Evolutionary conservation across 1,284 basidiomycete genomes (phyloP), one percentile per base, ranked within the genome.

Genomic region (Tremellales sp.): DNA sequence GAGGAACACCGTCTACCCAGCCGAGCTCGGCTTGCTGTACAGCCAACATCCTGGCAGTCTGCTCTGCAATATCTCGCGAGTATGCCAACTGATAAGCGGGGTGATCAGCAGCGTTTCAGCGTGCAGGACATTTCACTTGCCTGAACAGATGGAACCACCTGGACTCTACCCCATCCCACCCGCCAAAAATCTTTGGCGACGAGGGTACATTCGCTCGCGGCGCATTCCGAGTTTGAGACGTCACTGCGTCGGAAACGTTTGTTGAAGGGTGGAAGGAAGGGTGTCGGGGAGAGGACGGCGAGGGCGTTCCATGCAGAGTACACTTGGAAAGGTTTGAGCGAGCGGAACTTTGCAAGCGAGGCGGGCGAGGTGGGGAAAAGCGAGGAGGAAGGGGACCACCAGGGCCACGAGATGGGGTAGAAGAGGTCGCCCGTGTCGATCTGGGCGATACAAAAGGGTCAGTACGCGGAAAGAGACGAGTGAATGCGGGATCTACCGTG

Each of bases 271-370:
- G 54, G 48, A n/a, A 70, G 40, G 52, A 71, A 69, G 0, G 68
- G 69, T 14, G 44, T 42, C 0, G 67, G 63, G 8, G 63, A 53
- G 2, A 72, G 47, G 0, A 72, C 57, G 4, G 63, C 68, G 43
- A 71, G 44, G 2, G 63, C 73, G 40, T 73, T 73, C 73, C 73
- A 74, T 2, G 66, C 55, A 4, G 63, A 60, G 41, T 57, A 73
- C 1, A 58, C 72, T 43, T 72, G 73, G 60, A 74, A 74, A 0
- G 73, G 71, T 16, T 62, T 37, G 2, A 72, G 61, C 1, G 33
- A 18, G 6, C 53, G 34, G 41, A 61, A 72, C 1, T 56, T 46
- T 3, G 27, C 18, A 14, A 38, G 44, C 1, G 65, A 55, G 9
- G 24, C 26, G 0, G 70, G 60, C 0, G 68, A 66, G 16, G 55